These are phyloP conservation scores for Hypoxylon rubiginosum DNA, from an alignment of 2,329 filamentous ascomycete genomes.

Conservation along the genomic window DNA sequence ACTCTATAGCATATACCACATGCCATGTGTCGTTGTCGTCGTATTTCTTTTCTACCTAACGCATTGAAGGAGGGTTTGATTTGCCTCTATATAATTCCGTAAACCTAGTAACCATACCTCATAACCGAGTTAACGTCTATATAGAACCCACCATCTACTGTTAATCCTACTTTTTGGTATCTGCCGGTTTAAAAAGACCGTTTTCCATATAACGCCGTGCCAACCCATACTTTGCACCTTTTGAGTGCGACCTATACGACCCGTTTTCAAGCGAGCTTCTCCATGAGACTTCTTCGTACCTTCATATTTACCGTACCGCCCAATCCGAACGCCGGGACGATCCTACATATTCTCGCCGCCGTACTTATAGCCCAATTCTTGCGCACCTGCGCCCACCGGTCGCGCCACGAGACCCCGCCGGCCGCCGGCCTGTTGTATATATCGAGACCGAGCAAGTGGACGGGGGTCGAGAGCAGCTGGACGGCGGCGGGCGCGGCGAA, in stretches of 20 bases:
- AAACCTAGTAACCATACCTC: slow-evolving; percentile 2
- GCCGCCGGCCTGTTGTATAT: slow-evolving; percentile 78
- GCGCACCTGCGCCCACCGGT: slow-evolving; percentile 76
- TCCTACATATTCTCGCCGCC: slow-evolving; percentile 82
- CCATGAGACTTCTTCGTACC: slow-evolving; percentile 77
- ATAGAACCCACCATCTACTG: slow-evolving; percentile 24
- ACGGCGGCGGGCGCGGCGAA: slow-evolving; percentile 84
- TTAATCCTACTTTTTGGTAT: slow-evolving; percentile 30
- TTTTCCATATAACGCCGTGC: slow-evolving; percentile 38
- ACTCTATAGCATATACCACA: slow-evolving; percentile 4
- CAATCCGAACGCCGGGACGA: slow-evolving; percentile 89
- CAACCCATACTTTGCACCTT: slow-evolving; percentile 13
- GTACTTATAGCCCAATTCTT: slow-evolving; percentile 82
- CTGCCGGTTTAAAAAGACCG: slow-evolving; percentile 18
- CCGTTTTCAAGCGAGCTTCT: slow-evolving; percentile 59
- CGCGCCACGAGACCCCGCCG: slow-evolving; percentile 59
- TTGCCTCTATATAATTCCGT: not conserved
- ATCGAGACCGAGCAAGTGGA: slow-evolving; percentile 88
- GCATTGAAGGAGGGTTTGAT: slow-evolving; percentile 1
- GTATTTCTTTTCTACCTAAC: slow-evolving; percentile 11
- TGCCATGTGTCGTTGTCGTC: slow-evolving; percentile 11
- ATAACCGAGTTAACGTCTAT: not conserved
- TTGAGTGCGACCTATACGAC: not conserved
- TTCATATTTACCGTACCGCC: slow-evolving; percentile 88
- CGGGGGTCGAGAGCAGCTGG: slow-evolving; percentile 83